A percentile compares a stretch with the other conserved stretches of the same genome.
Evolutionary conservation across 2,329 filamentous ascomycete species (phyloP).

Genomic region (Sordariomycetes sp.): DNA sequence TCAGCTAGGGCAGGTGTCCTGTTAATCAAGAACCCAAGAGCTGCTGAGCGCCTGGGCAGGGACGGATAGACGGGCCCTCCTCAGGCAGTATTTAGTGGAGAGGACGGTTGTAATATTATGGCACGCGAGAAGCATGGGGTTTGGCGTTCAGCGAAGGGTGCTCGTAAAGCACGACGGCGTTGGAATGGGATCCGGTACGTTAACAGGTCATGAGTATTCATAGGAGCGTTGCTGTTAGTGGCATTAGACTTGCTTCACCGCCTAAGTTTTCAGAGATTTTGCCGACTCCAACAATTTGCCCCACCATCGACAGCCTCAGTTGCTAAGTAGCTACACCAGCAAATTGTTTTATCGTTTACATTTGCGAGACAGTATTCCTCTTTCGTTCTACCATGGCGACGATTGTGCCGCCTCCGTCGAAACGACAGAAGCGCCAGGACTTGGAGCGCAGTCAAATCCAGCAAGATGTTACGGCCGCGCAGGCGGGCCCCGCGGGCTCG

Average conservation of each 20-base stretch:
- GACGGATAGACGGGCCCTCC: too few relatives aligned
- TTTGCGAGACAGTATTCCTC: background rate
- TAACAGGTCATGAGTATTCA: too few relatives aligned
- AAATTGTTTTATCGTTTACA: background rate
- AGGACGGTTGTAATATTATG: too few relatives aligned
- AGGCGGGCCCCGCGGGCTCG: conserved; percentile 62
- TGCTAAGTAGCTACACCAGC: background rate
- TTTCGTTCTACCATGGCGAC: conserved; percentile 56
- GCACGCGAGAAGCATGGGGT: too few relatives aligned
- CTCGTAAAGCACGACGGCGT: too few relatives aligned
- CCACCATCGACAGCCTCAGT: conserved; percentile 7
- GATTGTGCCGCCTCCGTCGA: conserved; percentile 73
- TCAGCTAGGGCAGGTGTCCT: too few relatives aligned
- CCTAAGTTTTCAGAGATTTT: conserved; percentile 16
- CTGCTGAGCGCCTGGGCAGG: too few relatives aligned
- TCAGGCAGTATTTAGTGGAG: too few relatives aligned
- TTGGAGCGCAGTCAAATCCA: conserved; percentile 64
- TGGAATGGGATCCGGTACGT: too few relatives aligned
- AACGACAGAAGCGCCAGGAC: conserved; percentile 72
- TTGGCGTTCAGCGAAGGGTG: too few relatives aligned
- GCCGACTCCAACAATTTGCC: background rate
- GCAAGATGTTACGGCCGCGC: conserved; percentile 61
- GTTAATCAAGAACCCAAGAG: too few relatives aligned
- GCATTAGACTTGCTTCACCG: too few relatives aligned
- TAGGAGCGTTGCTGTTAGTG: conserved; percentile 1